Evolutionary conservation across 805 yeast genomes (phyloP).

Genomic region (Debaryomyces hansenii): DNA sequence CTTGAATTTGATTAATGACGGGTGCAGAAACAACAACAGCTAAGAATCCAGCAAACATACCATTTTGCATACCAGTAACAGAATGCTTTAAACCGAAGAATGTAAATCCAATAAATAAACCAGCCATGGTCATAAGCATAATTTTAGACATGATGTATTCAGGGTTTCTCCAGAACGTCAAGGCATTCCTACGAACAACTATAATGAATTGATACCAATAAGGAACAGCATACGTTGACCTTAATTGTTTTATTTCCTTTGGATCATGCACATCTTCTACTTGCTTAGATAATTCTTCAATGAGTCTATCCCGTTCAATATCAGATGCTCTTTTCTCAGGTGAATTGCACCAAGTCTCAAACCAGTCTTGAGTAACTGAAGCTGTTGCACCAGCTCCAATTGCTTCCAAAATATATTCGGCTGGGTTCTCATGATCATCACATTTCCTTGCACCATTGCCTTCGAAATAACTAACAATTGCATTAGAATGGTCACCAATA

Average conservation of each 20-base stretch:
- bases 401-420: conserved; percentile 38
- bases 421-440: conserved; percentile 41
- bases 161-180: conserved; percentile 40
- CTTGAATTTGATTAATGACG: conserved; percentile 61
- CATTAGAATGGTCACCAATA: conserved; percentile 23
- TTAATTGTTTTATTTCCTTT: conserved; percentile 5
- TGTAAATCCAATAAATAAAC: conserved; percentile 34
- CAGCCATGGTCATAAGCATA: conserved; percentile 50
- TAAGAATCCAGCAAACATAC: conserved; percentile 60
- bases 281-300: conserved; percentile 3
- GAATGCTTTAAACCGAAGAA: conserved; percentile 23
- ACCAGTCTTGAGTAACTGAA: conserved; percentile 56
- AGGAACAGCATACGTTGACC: conserved; percentile 17
- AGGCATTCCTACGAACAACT: conserved; percentile 16
- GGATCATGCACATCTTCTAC: conserved; percentile 6
- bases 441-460: conserved; percentile 53
- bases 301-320: conserved; percentile 10
- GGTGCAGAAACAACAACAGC: conserved; percentile 60
- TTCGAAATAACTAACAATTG: conserved; percentile 21
- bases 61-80: conserved; percentile 56
- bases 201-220: conserved; percentile 15
- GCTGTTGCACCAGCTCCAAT: conserved; percentile 86
- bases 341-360: conserved; percentile 54
- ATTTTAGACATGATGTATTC: conserved; percentile 41
- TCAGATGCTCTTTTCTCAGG: conserved; percentile 13